Evolutionary conservation across 441 rosid species (phyloP).

Genomic region (California macrophylla): DNA sequence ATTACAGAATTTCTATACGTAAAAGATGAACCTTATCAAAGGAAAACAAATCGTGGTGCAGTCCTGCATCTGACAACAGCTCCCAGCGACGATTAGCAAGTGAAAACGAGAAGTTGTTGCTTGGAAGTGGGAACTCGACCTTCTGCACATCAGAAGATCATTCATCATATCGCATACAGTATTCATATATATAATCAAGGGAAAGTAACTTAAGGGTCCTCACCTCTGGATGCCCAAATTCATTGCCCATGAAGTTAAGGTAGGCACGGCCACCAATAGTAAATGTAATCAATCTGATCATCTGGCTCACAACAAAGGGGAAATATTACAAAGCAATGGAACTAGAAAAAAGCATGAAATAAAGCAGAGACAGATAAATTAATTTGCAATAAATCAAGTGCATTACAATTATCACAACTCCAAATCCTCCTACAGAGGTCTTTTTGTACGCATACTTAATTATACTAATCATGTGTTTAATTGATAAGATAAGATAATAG

Average conservation of each 20-base stretch:
- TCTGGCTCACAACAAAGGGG: conserved; percentile 38
- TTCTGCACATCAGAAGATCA: conserved; percentile 39
- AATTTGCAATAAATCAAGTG: neutral
- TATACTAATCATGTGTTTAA: neutral
- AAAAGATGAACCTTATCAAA: conserved; percentile 61
- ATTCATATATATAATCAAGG: conserved; percentile 12
- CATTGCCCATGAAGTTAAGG: conserved; percentile 96
- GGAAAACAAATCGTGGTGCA: conserved; percentile 50
- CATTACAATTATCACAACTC: neutral
- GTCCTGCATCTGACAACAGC: conserved; percentile 47
- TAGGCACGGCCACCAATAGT: conserved; percentile 75
- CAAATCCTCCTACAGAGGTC: neutral
- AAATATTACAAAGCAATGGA: conserved; percentile 13
- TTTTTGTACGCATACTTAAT: neutral
- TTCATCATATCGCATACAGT: conserved; percentile 22
- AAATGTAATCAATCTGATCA: conserved; percentile 80
- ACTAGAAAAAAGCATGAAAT: conserved; percentile 7
- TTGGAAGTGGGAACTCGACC: conserved; percentile 83
- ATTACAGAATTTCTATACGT: conserved; percentile 9
- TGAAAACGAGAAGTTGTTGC: conserved; percentile 79
- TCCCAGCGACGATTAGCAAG: conserved; percentile 86
- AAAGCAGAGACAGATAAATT: neutral
- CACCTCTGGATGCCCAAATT: conserved; percentile 94
- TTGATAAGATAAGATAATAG: neutral
- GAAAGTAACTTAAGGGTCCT: conserved; percentile 15